Percentiles rank a stretch among this genome's conserved stretches.
These are phyloP conservation scores for Ophiostoma perfectum DNA, from an alignment of 2,329 filamentous ascomycete genomes.

Conservation along the genomic window DNA sequence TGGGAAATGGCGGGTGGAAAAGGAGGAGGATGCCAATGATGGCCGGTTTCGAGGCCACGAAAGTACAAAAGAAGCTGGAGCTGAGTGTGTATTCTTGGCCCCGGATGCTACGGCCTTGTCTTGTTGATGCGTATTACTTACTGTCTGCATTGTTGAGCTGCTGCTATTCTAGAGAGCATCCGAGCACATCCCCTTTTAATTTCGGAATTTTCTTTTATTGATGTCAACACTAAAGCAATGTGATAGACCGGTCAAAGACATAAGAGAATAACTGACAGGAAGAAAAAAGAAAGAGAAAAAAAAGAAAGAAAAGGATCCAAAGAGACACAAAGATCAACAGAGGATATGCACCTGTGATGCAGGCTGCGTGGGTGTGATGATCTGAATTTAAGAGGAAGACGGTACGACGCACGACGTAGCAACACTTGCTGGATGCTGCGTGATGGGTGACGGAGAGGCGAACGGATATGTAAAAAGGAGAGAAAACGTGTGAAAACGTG, in stretches of 20 bases:
- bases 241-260: not conserved
- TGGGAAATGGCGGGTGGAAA: no score
- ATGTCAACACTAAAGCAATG: not conserved
- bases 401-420: not conserved
- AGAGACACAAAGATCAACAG: not conserved
- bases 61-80: not conserved
- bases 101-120: not conserved
- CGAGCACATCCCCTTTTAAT: conserved; percentile 7
- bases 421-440: not conserved
- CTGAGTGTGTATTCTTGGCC: not conserved
- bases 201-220: conserved; percentile 1
- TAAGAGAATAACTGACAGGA: not conserved
- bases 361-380: not conserved
- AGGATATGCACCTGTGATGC: not conserved
- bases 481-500: not conserved
- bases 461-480: conserved; percentile 2
- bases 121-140: not conserved
- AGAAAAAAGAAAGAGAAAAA: not conserved
- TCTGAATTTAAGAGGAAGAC: not conserved
- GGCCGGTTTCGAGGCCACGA: no score
- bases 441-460: not conserved
- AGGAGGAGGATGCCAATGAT: no score
- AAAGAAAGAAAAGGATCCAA: not conserved
- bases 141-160: not conserved
- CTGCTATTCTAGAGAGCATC: not conserved